A percentile compares a stretch with the other conserved stretches of the same genome.
Evolutionary conservation across 129 eudicot species (phyloP).

Genomic region (Artemisia argyi): DNA sequence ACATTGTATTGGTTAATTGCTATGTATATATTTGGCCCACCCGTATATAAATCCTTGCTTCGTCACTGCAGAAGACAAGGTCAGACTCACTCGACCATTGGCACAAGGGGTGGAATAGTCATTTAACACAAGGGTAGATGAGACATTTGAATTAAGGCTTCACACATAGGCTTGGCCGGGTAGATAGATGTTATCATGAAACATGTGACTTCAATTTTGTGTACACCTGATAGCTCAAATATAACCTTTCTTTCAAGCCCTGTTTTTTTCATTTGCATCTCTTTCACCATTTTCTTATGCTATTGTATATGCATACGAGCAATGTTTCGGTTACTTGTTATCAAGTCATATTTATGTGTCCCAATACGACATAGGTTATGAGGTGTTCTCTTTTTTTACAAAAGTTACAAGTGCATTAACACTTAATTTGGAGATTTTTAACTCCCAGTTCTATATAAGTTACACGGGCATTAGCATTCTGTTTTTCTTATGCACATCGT

Average conservation of each 20-base stretch:
- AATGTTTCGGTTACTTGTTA: neutral
- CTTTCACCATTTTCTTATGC: neutral
- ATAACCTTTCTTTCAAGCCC: neutral
- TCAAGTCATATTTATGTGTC: neutral
- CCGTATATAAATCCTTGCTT: too few relatives aligned
- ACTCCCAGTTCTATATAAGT: too few relatives aligned
- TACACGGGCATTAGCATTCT: too few relatives aligned
- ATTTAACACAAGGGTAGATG: slow-evolving; percentile 23
- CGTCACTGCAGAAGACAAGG: slow-evolving; percentile 5
- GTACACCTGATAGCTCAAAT: neutral
- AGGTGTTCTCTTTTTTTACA: neutral
- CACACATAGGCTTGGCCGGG: neutral
- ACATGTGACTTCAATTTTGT: neutral
- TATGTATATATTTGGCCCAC: too few relatives aligned
- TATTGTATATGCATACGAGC: too few relatives aligned
- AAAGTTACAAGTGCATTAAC: neutral
- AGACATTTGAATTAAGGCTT: slow-evolving; percentile 18
- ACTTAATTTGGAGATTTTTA: neutral
- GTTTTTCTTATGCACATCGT: too few relatives aligned
- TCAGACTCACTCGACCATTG: too few relatives aligned
- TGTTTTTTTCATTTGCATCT: neutral
- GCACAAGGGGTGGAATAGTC: slow-evolving; percentile 14
- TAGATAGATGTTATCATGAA: neutral
- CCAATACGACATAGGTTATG: neutral
- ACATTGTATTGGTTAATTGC: too few relatives aligned